Evolutionary conservation across 1,284 basidiomycete species (phyloP).

Genomic region (Pascua sp.): DNA sequence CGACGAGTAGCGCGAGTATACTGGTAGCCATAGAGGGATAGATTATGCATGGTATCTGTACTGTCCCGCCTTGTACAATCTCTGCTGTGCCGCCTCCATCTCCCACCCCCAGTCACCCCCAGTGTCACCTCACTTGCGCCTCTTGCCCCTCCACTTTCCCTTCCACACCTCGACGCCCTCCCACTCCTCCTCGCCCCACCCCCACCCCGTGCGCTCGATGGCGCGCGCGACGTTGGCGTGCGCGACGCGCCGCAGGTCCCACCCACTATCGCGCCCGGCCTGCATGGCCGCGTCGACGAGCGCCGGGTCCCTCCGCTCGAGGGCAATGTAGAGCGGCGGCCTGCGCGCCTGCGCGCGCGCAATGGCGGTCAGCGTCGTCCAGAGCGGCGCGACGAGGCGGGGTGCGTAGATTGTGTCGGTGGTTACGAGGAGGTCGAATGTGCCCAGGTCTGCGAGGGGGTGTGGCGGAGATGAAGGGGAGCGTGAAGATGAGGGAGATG

Average conservation of each 20-base stretch:
- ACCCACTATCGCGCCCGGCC: conserved; percentile 54
- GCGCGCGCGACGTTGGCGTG: conserved; percentile 61
- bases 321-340: conserved; percentile 62
- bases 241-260: conserved; percentile 61
- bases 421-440: conserved; percentile 70
- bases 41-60: too few relatives aligned
- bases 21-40: too few relatives aligned
- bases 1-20: conserved; percentile 21
- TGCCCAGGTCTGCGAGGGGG: background rate
- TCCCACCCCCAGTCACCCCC: too few relatives aligned
- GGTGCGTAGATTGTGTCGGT: conserved; percentile 78
- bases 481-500: conserved; percentile 29
- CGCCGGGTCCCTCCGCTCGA: conserved; percentile 71
- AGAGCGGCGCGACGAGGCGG: conserved; percentile 64
- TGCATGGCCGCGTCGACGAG: conserved; percentile 62
- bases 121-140: too few relatives aligned
- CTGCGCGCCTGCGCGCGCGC: background rate
- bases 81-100: too few relatives aligned
- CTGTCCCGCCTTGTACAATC: too few relatives aligned
- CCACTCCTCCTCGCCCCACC: conserved; percentile 42
- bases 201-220: conserved; percentile 57
- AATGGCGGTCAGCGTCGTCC: conserved; percentile 51
- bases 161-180: conserved; percentile 47
- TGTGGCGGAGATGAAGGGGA: conserved; percentile 47
- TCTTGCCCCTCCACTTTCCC: conserved; percentile 16